Evolutionary conservation across 2,329 filamentous ascomycete species (phyloP).

Genomic region (Grosmannia huntii): DNA sequence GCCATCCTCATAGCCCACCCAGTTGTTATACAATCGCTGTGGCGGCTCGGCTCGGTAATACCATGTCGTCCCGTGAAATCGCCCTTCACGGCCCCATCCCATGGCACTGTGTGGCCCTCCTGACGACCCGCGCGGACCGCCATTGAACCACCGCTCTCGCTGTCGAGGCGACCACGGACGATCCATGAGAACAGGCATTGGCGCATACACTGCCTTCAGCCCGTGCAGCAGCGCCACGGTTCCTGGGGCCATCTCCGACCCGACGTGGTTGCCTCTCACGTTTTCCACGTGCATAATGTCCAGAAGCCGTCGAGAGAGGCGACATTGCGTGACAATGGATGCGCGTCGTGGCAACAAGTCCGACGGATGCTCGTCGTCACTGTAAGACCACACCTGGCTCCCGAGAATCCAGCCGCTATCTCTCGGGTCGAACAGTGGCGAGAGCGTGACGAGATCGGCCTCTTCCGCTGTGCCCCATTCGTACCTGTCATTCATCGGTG

Average conservation of each 20-base stretch:
- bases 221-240: slow-evolving; percentile 64
- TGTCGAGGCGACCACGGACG: slow-evolving; percentile 50
- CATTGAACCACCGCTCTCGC: slow-evolving; percentile 47
- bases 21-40: slow-evolving; percentile 48
- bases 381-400: slow-evolving; percentile 56
- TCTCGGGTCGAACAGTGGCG: slow-evolving; percentile 66
- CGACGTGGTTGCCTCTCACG: slow-evolving; percentile 59
- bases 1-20: slow-evolving; percentile 46
- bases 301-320: slow-evolving; percentile 57
- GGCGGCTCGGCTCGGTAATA: slow-evolving; percentile 46
- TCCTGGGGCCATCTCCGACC: slow-evolving; percentile 68
- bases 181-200: slow-evolving; percentile 70
- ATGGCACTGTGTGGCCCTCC: slow-evolving; percentile 44
- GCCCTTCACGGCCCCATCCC: slow-evolving; percentile 44
- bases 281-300: slow-evolving; percentile 71
- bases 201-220: slow-evolving; percentile 64
- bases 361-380: slow-evolving; percentile 32
- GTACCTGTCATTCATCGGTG: slow-evolving; percentile 16
- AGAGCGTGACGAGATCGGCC: slow-evolving; percentile 38
- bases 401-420: slow-evolving; percentile 62
- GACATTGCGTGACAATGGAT: slow-evolving; percentile 67
- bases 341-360: slow-evolving; percentile 55
- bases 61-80: slow-evolving; percentile 47
- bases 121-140: slow-evolving; percentile 35
- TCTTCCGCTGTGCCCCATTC: slow-evolving; percentile 20